Conservation (phyloP, 345 rosid genomes). For the Hypericum perforatum region DNA sequence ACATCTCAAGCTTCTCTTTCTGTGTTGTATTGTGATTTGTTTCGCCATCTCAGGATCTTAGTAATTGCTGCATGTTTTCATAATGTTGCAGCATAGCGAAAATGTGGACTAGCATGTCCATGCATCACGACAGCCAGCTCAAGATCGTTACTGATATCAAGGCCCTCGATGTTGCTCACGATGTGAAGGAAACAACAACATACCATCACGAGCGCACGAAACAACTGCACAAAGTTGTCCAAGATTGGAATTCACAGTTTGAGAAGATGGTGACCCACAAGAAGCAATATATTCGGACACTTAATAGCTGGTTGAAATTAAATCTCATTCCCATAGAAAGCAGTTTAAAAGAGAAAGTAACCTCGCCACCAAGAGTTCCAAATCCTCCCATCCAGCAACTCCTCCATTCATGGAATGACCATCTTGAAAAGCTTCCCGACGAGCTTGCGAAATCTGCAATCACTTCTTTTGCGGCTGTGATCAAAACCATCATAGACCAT, state of each 20-base stretch:
- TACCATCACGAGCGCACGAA: slow-evolving; percentile 66
- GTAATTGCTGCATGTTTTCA: slow-evolving; percentile 4
- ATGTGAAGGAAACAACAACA: slow-evolving; percentile 63
- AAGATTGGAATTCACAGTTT: slow-evolving; percentile 64
- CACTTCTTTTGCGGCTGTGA: slow-evolving; percentile 61
- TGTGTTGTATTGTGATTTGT: background rate
- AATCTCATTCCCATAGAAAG: slow-evolving; percentile 29
- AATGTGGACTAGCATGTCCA: slow-evolving; percentile 73
- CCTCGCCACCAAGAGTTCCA: slow-evolving; percentile 65
- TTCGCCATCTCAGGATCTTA: background rate
- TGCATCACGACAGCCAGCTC: slow-evolving; percentile 65
- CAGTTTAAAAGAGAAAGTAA: slow-evolving; percentile 25
- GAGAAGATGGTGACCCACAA: slow-evolving; percentile 61
- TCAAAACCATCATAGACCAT: slow-evolving; percentile 48
- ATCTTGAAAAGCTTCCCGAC: slow-evolving; percentile 68
- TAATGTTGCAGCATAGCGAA: slow-evolving; percentile 55
- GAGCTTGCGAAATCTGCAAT: slow-evolving; percentile 82
- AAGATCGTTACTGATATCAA: slow-evolving; percentile 52
- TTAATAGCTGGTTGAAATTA: slow-evolving; percentile 23
- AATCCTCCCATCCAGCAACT: slow-evolving; percentile 76
- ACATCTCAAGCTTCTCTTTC: background rate
- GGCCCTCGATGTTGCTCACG: slow-evolving; percentile 43
- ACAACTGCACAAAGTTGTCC: slow-evolving; percentile 50
- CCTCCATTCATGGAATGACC: slow-evolving; percentile 58
- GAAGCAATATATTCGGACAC: slow-evolving; percentile 61